A percentile compares a stretch with the other conserved stretches of the same genome.
phyloP scores from a whole-genome alignment of 352 stramenopile species.

The Globisporangium lucens region DNA sequence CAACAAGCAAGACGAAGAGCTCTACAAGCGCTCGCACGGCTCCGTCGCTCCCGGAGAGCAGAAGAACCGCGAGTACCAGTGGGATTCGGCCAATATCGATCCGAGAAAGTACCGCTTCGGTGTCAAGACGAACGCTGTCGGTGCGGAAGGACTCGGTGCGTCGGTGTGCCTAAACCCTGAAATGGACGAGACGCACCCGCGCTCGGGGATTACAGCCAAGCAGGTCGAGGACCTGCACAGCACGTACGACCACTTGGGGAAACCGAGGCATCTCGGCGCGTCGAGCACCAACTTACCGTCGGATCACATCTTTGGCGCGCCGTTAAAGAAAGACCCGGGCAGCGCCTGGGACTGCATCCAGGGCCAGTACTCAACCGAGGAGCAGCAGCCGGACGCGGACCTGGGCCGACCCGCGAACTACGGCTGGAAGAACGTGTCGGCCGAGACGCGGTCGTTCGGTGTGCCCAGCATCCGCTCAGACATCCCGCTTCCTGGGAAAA shows the following conservation, averaged over 20 bases:
- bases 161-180: conserved; percentile 63
- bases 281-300: conserved; percentile 27
- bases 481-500: conserved; percentile 60
- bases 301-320: conserved; percentile 65
- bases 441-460: conserved; percentile 67
- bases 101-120: conserved; percentile 72
- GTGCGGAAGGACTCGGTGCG: conserved; percentile 48
- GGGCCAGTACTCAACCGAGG: conserved; percentile 70
- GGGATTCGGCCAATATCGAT: conserved; percentile 66
- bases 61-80: conserved; percentile 82
- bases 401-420: conserved; percentile 79
- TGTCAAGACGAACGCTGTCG: conserved; percentile 34
- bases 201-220: conserved; percentile 45
- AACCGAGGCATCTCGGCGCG: conserved; percentile 55
- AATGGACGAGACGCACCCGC: conserved; percentile 50
- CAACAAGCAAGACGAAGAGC: conserved; percentile 51
- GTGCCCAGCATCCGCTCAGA: conserved; percentile 85
- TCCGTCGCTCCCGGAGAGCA: conserved; percentile 81
- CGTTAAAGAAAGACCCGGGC: conserved; percentile 44
- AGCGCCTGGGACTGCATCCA: conserved; percentile 78
- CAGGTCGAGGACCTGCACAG: conserved; percentile 74
- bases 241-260: conserved; percentile 74
- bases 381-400: conserved; percentile 82
- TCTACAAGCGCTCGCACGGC: conserved; percentile 80
- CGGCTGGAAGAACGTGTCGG: conserved; percentile 80